A percentile compares a stretch with the other conserved stretches of the same genome.
Evolutionary conservation across 2,329 filamentous ascomycete genomes (phyloP).

Genomic region (Apiospora arundinis): DNA sequence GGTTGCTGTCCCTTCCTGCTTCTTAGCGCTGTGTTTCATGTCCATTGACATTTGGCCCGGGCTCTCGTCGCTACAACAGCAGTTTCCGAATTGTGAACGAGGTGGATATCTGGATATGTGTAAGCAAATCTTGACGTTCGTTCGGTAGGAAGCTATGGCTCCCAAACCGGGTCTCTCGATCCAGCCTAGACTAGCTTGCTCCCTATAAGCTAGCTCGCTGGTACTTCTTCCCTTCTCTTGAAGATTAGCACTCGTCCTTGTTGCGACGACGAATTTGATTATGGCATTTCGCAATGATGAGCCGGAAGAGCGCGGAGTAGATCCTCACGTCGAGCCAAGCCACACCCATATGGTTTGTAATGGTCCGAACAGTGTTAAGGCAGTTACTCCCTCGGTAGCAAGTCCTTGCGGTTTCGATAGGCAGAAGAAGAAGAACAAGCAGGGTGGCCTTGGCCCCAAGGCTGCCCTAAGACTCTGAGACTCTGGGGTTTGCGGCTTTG

Average conservation of each 20-base stretch:
- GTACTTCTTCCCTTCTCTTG: background rate
- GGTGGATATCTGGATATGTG: conserved; percentile 4
- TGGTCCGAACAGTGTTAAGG: background rate
- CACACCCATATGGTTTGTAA: background rate
- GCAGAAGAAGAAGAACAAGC: background rate
- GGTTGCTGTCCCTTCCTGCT: background rate
- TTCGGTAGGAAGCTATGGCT: background rate
- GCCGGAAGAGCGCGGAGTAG: background rate
- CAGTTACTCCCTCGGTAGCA: background rate
- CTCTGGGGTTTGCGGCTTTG: background rate
- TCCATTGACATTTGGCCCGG: background rate
- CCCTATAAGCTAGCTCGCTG: background rate
- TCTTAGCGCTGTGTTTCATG: background rate
- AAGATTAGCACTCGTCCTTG: background rate
- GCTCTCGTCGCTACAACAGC: background rate
- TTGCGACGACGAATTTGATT: background rate
- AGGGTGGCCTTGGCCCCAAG: background rate
- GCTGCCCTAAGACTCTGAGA: background rate
- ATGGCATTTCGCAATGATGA: background rate
- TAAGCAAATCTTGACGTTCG: background rate
- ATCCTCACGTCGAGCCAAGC: background rate
- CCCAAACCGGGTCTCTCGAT: background rate
- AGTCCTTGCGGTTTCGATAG: background rate
- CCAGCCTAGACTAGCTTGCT: background rate
- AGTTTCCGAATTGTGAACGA: background rate